Base-by-base conservation (phyloP, 768 basidiomycete genomes). In the Calocybe cyanea region DNA sequence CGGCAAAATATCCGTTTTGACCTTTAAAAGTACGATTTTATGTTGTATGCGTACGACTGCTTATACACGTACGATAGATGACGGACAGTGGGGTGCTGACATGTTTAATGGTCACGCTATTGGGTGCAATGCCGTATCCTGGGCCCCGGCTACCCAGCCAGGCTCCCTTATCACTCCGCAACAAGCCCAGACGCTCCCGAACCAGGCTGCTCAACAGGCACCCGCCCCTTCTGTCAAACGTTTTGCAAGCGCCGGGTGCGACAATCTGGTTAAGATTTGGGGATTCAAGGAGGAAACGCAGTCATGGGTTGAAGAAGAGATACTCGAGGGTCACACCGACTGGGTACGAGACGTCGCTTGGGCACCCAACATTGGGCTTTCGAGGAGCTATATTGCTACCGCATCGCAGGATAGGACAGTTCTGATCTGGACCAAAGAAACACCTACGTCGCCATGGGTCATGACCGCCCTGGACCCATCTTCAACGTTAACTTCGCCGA, bases 301-400 rank as follows among this genome's bases (percentile, higher is more conserved):
- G 63, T 80, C 87, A 7, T 97, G 94, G 92, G 75, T 78, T 11
- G 90, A 92, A 56, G 94, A 93, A 62, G 93, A 95, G 57, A 80
- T 76, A 0, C 78, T 99, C 18, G 88, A 91, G 40, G 93, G 92
- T 0, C 95, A 99, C 64, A 79, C 86, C 0, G 95, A 99, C 64
- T 99, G 95, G 95, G 94, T 99, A 17, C 77, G 95, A 38, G 95
- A 98, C 62, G 94, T 97, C n/a, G 91, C 95, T 0, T 98, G 94
- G 93, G 94, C 94, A 1, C 95, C 96, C 0, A 96, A 92, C 55
- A 94, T 97, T 51, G 96, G 96, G 0, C 75, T 98, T 13, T 92
- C 95, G 0, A 78, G 92, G 51, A 87, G 85, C 60, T 97, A 97
- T 66, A 91, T 99, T 51, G 96, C 96, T 5, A 94, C 93, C 1